Base-by-base conservation (phyloP, 495 filamentous ascomycete species). In the Schizothecium vesticola region DNA sequence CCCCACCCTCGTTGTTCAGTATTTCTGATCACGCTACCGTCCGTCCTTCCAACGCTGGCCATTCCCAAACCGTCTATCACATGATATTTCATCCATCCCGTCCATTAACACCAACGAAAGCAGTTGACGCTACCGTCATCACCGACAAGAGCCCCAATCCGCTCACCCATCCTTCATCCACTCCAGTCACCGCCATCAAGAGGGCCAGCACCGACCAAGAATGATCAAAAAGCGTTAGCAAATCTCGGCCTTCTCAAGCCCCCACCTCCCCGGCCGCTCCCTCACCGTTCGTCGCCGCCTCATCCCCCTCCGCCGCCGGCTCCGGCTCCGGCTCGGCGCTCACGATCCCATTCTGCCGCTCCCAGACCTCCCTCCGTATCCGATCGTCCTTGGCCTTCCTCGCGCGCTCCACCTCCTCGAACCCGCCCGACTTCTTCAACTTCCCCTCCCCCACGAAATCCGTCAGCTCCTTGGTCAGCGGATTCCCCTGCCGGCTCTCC, bases 391-490 rank as follows among this genome's bases (percentile, higher is more conserved):
- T 96, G 23, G 87, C 86, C 72, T 88, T 90, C 66, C 96, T 83
- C 58, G 92, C 84, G 56, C 96, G 82, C 80, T 99, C 96, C 9
- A 92, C 88, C 80, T 99, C 95, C 80, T 98, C 96, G 11, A 96
- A 87, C 2, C 95, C 95, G 29, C 95, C 95, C 61, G 89, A 91
- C 85, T 97, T 97, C 87, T 97, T 98, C 70, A 99, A 77, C 76
- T 89, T 93, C 19, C 92, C 92, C 75, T 97, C 94, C 72, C 92
- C 87, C 2, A 99, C 95, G 76, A 99, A 99, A 24, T 77, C 82
- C 1, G 90, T 90, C 3, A 99, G 83, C 74, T 99, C 95, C 76
- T 94, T 93, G 79, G 89, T 91, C 75, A 99, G 92, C 24, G 92
- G 89, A 64, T 91, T 92, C 16, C 87, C 89, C 11, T 81, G 82